A percentile compares a stretch with the other conserved stretches of the same genome.
Conservation (phyloP, 140 eudicot genomes). For the Stevia rebaudiana region DNA sequence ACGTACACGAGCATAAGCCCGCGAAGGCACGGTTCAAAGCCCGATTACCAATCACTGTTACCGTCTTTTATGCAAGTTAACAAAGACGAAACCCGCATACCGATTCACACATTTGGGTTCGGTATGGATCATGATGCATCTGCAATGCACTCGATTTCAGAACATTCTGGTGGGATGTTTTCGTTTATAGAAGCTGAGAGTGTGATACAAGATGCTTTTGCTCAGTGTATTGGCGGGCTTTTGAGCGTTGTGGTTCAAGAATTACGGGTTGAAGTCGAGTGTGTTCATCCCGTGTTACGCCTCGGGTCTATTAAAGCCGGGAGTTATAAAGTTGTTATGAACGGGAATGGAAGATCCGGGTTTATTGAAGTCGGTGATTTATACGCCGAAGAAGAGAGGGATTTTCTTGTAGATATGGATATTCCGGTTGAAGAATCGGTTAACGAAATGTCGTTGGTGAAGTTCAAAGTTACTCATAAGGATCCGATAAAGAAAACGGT, state of each 20-base stretch:
- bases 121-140: constrained; percentile 84
- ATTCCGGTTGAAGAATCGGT: constrained; percentile 39
- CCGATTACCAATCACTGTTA: constrained; percentile 38
- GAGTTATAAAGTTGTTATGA: constrained; percentile 43
- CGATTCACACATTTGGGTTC: constrained; percentile 84
- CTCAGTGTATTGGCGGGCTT: constrained; percentile 94
- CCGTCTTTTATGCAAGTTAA: constrained; percentile 45
- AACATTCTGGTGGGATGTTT: constrained; percentile 81
- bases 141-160: constrained; percentile 77
- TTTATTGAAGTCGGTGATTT: constrained; percentile 64
- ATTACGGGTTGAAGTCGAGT: constrained; percentile 48
- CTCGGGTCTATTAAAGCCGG: constrained; percentile 64
- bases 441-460: constrained; percentile 41
- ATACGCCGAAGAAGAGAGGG: constrained; percentile 88
- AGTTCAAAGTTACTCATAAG: constrained; percentile 43
- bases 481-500: constrained; percentile 44
- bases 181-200: constrained; percentile 74
- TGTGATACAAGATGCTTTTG: constrained; percentile 88
- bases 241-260: constrained; percentile 87
- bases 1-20: constrained; percentile 53
- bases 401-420: constrained; percentile 51
- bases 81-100: constrained; percentile 28
- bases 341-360: constrained; percentile 36
- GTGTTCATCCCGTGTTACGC: constrained; percentile 42
- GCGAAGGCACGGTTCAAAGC: constrained; percentile 19